phyloP scores from a whole-genome alignment of 1,284 basidiomycete species.

The Anthracocystis panici-leucophaei region DNA sequence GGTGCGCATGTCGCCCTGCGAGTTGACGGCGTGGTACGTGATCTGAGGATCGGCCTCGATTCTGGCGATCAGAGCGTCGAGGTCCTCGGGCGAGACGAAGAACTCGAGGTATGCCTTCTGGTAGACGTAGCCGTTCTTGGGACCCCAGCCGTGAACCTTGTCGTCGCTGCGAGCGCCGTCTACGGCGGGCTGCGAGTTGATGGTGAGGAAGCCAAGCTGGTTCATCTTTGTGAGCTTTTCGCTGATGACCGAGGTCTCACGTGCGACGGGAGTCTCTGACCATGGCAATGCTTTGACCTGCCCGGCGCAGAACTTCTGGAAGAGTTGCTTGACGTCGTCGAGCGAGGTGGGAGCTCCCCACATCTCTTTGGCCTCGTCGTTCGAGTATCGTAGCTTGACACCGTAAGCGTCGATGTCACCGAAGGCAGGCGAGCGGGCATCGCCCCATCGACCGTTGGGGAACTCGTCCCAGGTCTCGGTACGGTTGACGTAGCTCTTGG shows the following conservation, averaged over 20 bases:
- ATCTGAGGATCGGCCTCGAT: conserved; percentile 90
- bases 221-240: conserved; percentile 86
- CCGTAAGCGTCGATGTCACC: conserved; percentile 95
- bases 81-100: conserved; percentile 82
- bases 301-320: conserved; percentile 70
- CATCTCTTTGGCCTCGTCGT: conserved; percentile 76
- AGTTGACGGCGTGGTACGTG: conserved; percentile 95
- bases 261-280: conserved; percentile 89
- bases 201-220: conserved; percentile 87
- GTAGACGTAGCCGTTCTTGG: conserved; percentile 71
- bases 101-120: conserved; percentile 94
- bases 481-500: conserved; percentile 66
- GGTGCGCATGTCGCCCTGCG: conserved; percentile 84
- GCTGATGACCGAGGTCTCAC: conserved; percentile 87
- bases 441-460: conserved; percentile 97
- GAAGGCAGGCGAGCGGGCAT: conserved; percentile 94
- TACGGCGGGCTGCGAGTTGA: conserved; percentile 96
- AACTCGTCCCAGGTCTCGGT: conserved; percentile 89
- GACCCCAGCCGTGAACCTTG: conserved; percentile 74
- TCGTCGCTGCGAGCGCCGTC: conserved; percentile 80
- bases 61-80: conserved; percentile 81
- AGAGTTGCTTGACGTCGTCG: conserved; percentile 67
- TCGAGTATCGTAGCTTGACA: conserved; percentile 75
- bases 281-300: conserved; percentile 81
- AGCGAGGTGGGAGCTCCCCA: conserved; percentile 54